A percentile compares a stretch with the other conserved stretches of the same genome.
Evolutionary conservation across 306 rosid genomes (phyloP).

Genomic region (Cyamopsis tetragonoloba): DNA sequence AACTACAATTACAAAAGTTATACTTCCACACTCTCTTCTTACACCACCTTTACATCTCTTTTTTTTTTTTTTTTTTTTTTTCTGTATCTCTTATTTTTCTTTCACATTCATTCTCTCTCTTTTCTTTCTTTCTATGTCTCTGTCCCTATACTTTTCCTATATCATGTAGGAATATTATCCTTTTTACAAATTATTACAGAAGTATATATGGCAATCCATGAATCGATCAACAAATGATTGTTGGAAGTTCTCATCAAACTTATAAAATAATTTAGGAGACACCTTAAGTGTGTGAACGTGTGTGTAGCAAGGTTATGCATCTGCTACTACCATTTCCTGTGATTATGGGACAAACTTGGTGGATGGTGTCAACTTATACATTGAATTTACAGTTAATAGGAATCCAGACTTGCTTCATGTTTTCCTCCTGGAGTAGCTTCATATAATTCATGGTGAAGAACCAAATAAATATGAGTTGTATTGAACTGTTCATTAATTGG

Average conservation of each 20-base stretch:
- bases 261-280: conserved; percentile 3
- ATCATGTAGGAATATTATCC: too few species aligned
- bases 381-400: neutral
- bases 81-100: too few species aligned
- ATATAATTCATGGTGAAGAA: neutral
- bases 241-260: neutral
- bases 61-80: too few species aligned
- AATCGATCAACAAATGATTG: neutral
- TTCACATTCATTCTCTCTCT: too few species aligned
- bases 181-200: too few species aligned
- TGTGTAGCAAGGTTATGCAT: neutral
- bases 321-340: neutral
- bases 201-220: neutral
- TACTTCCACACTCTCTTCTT: too few species aligned
- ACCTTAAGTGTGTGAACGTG: neutral
- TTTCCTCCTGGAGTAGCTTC: neutral
- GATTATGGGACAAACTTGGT: neutral
- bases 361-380: neutral
- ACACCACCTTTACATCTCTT: too few species aligned
- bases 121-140: too few species aligned
- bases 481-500: neutral
- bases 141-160: too few species aligned
- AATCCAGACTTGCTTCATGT: neutral
- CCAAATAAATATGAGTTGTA: neutral
- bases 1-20: too few species aligned